Percentiles rank a stretch among this genome's conserved stretches.
Conservation (phyloP, 2,329 filamentous ascomycete species). For the Fusarium kyushuense region DNA sequence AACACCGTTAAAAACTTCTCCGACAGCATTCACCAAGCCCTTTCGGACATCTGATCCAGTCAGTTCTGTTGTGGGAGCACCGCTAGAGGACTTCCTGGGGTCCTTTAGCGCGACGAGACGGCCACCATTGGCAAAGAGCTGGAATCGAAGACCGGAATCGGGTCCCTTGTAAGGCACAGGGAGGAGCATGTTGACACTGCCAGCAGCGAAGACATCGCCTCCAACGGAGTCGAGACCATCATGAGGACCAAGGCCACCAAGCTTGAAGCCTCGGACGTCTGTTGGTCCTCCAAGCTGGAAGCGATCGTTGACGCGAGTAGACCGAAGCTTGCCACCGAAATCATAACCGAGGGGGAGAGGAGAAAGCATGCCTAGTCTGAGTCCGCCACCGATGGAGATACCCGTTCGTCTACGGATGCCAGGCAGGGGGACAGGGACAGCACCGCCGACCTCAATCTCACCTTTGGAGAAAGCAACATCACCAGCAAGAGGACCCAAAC, state of each 20-base stretch:
- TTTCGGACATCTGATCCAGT: constrained; percentile 61
- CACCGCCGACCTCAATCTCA: constrained; percentile 85
- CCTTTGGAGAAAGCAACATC: constrained; percentile 95
- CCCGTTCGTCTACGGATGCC: constrained; percentile 77
- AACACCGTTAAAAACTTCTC: constrained; percentile 77
- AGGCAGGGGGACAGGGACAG: constrained; percentile 78
- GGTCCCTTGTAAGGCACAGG: constrained; percentile 85
- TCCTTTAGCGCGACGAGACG: constrained; percentile 81
- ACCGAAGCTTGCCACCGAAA: constrained; percentile 64
- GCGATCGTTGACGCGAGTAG: constrained; percentile 90
- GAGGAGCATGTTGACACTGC: constrained; percentile 85
- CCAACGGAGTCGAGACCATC: constrained; percentile 89
- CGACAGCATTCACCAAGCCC: constrained; percentile 71
- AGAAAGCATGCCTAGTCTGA: constrained; percentile 85
- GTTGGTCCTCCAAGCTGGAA: constrained; percentile 96
- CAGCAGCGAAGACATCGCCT: constrained; percentile 91
- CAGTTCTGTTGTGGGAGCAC: constrained; percentile 52
- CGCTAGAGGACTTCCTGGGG: constrained; percentile 61
- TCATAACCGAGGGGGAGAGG: constrained; percentile 77
- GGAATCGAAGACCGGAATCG: constrained; percentile 86
- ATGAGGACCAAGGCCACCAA: constrained; percentile 88
- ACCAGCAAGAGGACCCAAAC: constrained; percentile 83
- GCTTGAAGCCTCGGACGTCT: constrained; percentile 92
- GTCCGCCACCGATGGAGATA: constrained; percentile 83
- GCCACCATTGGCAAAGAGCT: constrained; percentile 92